A percentile compares a stretch with the other conserved stretches of the same genome.
phyloP scores from a whole-genome alignment of 257 asterid genomes.

The Nicotiana knightiana region DNA sequence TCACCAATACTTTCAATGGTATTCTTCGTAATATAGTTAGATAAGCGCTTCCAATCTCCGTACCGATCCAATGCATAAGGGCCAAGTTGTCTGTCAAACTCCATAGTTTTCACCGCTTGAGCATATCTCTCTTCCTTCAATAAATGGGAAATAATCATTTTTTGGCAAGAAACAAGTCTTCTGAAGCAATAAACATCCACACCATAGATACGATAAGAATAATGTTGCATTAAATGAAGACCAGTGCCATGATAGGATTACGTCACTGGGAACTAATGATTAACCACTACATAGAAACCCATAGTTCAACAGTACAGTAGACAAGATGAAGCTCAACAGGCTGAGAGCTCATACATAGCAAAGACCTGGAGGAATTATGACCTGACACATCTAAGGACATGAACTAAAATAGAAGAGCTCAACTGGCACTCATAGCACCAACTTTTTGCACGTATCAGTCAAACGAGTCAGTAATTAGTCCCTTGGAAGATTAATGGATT shows the following conservation, averaged over 20 bases:
- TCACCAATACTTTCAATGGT: slow-evolving; percentile 65
- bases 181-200: background rate
- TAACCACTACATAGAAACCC: background rate
- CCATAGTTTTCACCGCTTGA: slow-evolving; percentile 70
- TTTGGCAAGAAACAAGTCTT: background rate
- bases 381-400: background rate
- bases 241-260: background rate
- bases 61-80: slow-evolving; percentile 64
- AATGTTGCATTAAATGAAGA: background rate
- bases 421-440: background rate
- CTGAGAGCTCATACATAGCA: background rate
- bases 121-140: slow-evolving; percentile 69
- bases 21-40: slow-evolving; percentile 65
- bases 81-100: slow-evolving; percentile 83
- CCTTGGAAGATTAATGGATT: background rate
- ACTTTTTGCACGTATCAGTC: slow-evolving; percentile 4
- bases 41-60: slow-evolving; percentile 73
- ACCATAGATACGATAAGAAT: background rate
- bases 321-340: background rate
- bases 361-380: background rate
- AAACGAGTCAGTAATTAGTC: background rate
- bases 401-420: background rate
- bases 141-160: slow-evolving; percentile 7
- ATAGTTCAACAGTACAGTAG: background rate
- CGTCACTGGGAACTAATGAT: background rate